Conservation (phyloP, 2,329 filamentous ascomycete species). For the Neonectria ditissima region DNA sequence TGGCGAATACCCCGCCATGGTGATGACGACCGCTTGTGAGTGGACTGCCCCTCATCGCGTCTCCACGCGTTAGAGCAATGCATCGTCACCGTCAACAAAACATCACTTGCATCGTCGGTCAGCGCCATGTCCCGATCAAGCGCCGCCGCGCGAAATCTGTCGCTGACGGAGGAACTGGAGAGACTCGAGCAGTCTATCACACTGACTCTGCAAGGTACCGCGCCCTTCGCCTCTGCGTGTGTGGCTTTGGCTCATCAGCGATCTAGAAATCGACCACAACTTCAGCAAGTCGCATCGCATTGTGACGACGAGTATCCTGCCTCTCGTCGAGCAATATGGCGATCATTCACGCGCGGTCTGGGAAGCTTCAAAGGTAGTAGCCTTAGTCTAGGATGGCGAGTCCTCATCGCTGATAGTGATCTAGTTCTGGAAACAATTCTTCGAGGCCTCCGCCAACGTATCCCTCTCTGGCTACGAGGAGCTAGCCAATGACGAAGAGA, state of each 20-base stretch:
- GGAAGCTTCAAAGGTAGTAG: slow-evolving; percentile 88
- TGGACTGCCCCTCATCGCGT: slow-evolving; percentile 50
- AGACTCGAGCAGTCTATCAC: slow-evolving; percentile 97
- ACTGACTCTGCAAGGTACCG: slow-evolving; percentile 86
- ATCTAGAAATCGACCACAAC: slow-evolving; percentile 94
- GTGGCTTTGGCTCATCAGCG: slow-evolving; percentile 7
- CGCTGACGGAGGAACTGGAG: slow-evolving; percentile 94
- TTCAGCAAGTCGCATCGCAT: slow-evolving; percentile 97
- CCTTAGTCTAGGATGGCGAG: rapidly evolving
- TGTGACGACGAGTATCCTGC: slow-evolving; percentile 91
- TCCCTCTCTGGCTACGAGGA: slow-evolving; percentile 96
- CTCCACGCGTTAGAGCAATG: slow-evolving; percentile 39
- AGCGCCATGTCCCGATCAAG: slow-evolving; percentile 62
- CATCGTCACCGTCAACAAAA: slow-evolving; percentile 31
- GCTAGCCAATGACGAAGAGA: slow-evolving; percentile 75
- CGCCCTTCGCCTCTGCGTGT: not conserved
- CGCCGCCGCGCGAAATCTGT: slow-evolving; percentile 68
- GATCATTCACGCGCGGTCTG: slow-evolving; percentile 94
- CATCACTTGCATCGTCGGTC: slow-evolving; percentile 17
- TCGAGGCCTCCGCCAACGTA: slow-evolving; percentile 97
- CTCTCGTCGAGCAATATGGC: slow-evolving; percentile 93
- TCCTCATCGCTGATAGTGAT: slow-evolving; percentile 9
- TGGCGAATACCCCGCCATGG: slow-evolving; percentile 30
- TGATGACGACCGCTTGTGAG: not conserved
- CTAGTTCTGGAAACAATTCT: slow-evolving; percentile 99